phyloP scores from a whole-genome alignment of 768 basidiomycete species.

The Kondoa subrosea region DNA sequence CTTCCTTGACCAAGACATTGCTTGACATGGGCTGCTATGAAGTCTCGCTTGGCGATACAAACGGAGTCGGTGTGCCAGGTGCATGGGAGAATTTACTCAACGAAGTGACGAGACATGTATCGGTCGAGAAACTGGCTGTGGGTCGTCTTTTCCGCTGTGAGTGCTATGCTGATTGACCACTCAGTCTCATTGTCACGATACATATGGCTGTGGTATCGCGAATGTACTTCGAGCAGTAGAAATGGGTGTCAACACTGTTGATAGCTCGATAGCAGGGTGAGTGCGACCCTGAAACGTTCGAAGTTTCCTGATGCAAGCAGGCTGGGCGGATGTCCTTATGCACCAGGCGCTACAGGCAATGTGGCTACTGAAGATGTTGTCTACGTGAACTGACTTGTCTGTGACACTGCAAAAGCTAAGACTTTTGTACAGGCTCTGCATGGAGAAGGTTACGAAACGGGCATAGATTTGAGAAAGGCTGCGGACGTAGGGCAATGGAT shows the following conservation, averaged over 20 bases:
- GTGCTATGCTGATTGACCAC: background rate
- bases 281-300: background rate
- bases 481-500: no score
- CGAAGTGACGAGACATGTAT: constrained; percentile 47
- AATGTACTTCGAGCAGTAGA: constrained; percentile 26
- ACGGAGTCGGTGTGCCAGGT: constrained; percentile 63
- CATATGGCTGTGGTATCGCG: constrained; percentile 54
- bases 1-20: constrained; percentile 53
- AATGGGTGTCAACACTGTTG: constrained; percentile 63
- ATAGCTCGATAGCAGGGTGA: constrained; percentile 51
- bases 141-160: constrained; percentile 23
- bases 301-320: constrained; percentile 28
- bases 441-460: constrained; percentile 44
- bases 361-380: constrained; percentile 69
- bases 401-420: constrained; percentile 32
- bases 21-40: constrained; percentile 88
- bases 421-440: constrained; percentile 70
- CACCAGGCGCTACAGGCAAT: constrained; percentile 88
- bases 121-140: constrained; percentile 55
- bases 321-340: constrained; percentile 87
- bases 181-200: constrained; percentile 60
- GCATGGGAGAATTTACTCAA: constrained; percentile 53
- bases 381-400: constrained; percentile 1
- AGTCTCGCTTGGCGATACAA: constrained; percentile 55
- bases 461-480: constrained; percentile 44